Evolutionary conservation across 805 yeast species (phyloP).

Genomic region (Saccharomycopsis capsularis): DNA sequence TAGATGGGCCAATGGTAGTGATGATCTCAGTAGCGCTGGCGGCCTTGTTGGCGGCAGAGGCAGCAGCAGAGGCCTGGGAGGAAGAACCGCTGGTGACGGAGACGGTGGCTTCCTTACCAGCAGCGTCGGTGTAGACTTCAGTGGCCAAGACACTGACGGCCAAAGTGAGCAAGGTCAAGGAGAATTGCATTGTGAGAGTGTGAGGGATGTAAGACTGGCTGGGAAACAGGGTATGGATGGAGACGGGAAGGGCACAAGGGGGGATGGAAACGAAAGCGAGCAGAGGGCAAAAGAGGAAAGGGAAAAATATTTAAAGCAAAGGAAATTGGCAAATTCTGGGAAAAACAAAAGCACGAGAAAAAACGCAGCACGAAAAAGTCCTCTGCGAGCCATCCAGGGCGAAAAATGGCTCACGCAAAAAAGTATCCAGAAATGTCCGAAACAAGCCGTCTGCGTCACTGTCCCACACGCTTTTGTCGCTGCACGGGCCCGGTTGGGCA

Average conservation of each 20-base stretch:
- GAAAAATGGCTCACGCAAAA: background rate
- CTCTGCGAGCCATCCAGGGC: no score
- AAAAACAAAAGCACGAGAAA: background rate
- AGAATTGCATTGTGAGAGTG: slow-evolving; percentile 5
- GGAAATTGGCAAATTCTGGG: background rate
- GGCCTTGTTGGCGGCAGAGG: background rate
- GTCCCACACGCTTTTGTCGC: no score
- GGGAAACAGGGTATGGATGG: background rate
- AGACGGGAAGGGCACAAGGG: background rate
- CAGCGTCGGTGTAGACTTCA: slow-evolving; percentile 13
- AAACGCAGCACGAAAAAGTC: background rate
- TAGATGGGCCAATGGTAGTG: slow-evolving; percentile 19
- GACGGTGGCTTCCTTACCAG: slow-evolving; percentile 5
- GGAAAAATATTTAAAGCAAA: background rate
- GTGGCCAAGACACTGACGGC: slow-evolving; percentile 9
- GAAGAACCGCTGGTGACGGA: slow-evolving; percentile 1
- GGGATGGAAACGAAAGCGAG: background rate
- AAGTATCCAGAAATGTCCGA: background rate
- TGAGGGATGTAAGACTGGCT: background rate
- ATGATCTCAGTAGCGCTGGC: slow-evolving; percentile 6
- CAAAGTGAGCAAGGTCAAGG: slow-evolving; percentile 1
- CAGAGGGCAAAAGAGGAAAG: background rate
- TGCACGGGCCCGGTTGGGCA: no score
- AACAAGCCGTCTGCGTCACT: background rate
- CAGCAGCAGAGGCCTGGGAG: background rate